Base-by-base conservation (phyloP, 2,329 filamentous ascomycete species). In the Calonectria montana region DNA sequence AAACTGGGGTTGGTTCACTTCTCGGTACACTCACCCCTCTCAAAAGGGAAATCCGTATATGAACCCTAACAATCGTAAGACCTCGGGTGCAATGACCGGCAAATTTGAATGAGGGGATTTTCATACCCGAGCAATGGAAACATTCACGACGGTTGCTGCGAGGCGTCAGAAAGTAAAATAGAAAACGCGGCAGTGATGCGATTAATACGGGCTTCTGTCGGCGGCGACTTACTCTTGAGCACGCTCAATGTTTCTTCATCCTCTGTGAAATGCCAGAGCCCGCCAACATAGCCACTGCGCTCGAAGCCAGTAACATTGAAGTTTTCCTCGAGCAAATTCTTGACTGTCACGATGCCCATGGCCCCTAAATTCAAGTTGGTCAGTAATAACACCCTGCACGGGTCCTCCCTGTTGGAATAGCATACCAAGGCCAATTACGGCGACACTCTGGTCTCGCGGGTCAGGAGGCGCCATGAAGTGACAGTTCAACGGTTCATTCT, bases 271-370 rank as follows among this genome's bases (percentile, higher is more conserved):
- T 82, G 80, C 85, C 86, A 87, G 1, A 87, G 75, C 0, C 86
- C 86, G 12, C 86, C 86, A 21, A 86, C 75, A 67, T 82, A 82
- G 53, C 76, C 70, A 66, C 83, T 84, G 31, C 82, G 79, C 59
- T 88, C 86, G 55, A 87, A 87, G 2, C 82, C 86, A 1, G 82
- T 80, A 6, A 82, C 85, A 12, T 86, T 76, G 64, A 86, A 87
- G 10, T 85, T 84, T 76, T 86, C 84, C 68, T 87, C 85, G 2
- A 82, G 74, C 21, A 87, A 73, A 43, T 84, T 84, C 76, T 87
- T 88, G 63, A 86, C 77, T 7, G 83, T 78, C 9, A 83, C 82
- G 23, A 85, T 79, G 48, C 84, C 84, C 59, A 83, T 79, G 18
- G 81, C 81, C 16, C 83, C 82, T 83, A 70, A 21, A 62, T 55